Percentiles rank a stretch among this genome's conserved stretches.
phyloP scores from a whole-genome alignment of 139 green algal species.

The Tetratostichococcus sp. region DNA sequence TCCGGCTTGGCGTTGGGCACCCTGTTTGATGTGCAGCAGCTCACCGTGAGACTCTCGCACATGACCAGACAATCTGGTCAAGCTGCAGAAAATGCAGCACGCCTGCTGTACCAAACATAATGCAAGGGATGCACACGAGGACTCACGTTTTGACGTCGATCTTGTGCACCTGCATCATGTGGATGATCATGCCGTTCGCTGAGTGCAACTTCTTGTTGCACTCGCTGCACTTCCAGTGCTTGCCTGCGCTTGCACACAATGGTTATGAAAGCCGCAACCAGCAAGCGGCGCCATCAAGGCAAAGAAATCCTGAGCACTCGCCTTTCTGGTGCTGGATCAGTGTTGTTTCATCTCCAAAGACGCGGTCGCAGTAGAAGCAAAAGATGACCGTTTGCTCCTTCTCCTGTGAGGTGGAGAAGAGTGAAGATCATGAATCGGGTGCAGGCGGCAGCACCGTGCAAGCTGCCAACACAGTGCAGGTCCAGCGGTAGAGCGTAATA shows the following conservation, averaged over 20 bases:
- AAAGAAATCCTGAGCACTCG: too few relatives aligned
- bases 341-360: constrained; percentile 80
- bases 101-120: too few relatives aligned
- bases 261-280: not conserved
- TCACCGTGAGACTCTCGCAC: too few relatives aligned
- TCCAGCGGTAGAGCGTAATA: too few relatives aligned
- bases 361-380: constrained; percentile 88
- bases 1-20: constrained; percentile 70
- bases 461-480: too few relatives aligned
- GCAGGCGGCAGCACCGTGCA: too few relatives aligned
- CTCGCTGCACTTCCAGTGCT: constrained; percentile 78
- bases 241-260: not conserved
- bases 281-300: not conserved
- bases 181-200: constrained; percentile 72
- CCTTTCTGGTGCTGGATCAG: constrained; percentile 87
- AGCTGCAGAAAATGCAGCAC: too few relatives aligned
- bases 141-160: constrained; percentile 57
- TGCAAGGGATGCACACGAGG: not conserved
- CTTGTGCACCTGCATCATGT: constrained; percentile 89
- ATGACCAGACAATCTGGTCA: not conserved
- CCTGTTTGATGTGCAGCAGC: constrained; percentile 18
- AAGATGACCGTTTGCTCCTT: constrained; percentile 45
- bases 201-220: constrained; percentile 80
- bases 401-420: too few relatives aligned
- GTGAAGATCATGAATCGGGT: too few relatives aligned